Evolutionary conservation across 2,329 filamentous ascomycete species (phyloP), one percentile per base, ranked within the genome.

Genomic region (Magnaporthiopsis incrustans): DNA sequence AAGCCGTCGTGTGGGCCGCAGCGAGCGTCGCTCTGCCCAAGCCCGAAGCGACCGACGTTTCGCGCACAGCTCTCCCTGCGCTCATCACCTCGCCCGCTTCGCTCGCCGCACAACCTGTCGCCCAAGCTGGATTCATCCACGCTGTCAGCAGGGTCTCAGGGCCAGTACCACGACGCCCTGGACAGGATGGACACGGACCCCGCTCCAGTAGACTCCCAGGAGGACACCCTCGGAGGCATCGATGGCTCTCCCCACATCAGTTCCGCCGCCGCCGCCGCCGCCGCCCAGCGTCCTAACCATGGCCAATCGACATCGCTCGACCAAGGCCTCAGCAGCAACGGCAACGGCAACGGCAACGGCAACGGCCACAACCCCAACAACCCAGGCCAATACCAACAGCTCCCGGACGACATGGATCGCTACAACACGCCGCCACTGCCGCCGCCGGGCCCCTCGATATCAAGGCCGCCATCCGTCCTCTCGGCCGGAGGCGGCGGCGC

Each of bases 381-480:
- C 61, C 61, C 68, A 66, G 18, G 63, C 66, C 25, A 53, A 6
- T 53, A 53, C 22, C 44, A 53, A 22, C 44, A 53, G 44, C 44
- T 53, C 22, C 65, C 67, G 58, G 73, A 74, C 35, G 76, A 77
- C 11, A 67, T 73, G 63, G 81, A 83, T 59, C 74, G 77, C 64
- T 82, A 81, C 71, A 76, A 75, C 61, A 82, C 80, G 25, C 80
- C 80, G 64, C 79, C 80, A 1, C 73, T 80, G 7, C 76, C 78
- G 44, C 73, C 76, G 62, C 74, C 75, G 15, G 62, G 62, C 33
- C 62, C 62, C 10, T 63, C 62, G 30, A 77, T 81, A 70, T 85
- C 83, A 63, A 78, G 84, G 63, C 83, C 84, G 6, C 78, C 83
- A 4, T 86, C 84, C 32, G 81, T 82, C 58, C 75, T 85, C 50